These are phyloP conservation scores for Camelina neglecta DNA, from an alignment of 345 rosid genomes.

Conservation along the genomic window DNA sequence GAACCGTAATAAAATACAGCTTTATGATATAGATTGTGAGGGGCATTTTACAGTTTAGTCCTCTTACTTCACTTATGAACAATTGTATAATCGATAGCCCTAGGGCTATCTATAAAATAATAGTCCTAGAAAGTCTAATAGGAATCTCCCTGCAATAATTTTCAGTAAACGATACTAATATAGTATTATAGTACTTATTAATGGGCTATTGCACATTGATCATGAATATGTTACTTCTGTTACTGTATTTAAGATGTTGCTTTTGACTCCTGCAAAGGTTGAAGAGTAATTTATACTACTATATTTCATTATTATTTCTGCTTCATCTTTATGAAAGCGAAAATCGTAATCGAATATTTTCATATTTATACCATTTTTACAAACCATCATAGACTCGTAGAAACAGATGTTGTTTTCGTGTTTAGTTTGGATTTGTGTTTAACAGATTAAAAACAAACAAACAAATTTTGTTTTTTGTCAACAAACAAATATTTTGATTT, in stretches of 20 bases:
- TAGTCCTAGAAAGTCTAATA: slow-evolving; percentile 29
- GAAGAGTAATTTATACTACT: neutral
- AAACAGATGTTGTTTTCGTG: neutral
- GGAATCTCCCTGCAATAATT: slow-evolving; percentile 31
- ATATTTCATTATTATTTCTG: neutral
- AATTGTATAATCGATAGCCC: slow-evolving; percentile 12
- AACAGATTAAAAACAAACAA: neutral
- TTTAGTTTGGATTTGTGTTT: neutral
- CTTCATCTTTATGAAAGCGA: slow-evolving; percentile 10
- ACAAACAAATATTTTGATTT: too few relatives aligned
- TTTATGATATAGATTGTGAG: slow-evolving; percentile 4
- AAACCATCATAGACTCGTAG: neutral
- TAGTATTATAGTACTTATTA: neutral
- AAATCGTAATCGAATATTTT: neutral
- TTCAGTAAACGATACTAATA: neutral
- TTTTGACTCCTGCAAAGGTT: slow-evolving; percentile 24
- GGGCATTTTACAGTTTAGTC: slow-evolving; percentile 17
- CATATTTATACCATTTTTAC: neutral
- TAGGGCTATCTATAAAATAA: neutral
- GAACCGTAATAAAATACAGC: slow-evolving; percentile 38
- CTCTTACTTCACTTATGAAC: slow-evolving; percentile 11
- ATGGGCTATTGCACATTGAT: neutral
- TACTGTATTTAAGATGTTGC: slow-evolving; percentile 1
- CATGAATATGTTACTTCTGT: slow-evolving; percentile 12
- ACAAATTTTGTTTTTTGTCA: too few relatives aligned